phyloP scores from a whole-genome alignment of 164 flowering plant genomes.

The Umbilicus rupestris region DNA sequence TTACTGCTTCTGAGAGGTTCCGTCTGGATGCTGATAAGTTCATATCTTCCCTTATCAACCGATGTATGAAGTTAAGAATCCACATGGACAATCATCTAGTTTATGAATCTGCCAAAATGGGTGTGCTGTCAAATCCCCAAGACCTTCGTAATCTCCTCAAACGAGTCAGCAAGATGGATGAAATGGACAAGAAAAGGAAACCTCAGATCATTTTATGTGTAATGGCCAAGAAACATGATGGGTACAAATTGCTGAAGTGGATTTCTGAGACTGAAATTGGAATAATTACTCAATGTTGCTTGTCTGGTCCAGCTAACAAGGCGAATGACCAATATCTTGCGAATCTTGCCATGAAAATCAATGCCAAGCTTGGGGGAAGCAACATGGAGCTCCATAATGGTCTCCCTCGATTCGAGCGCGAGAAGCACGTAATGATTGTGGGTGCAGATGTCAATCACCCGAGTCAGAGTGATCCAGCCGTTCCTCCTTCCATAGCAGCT shows the following conservation, averaged over 20 bases:
- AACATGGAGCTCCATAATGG: constrained; percentile 44
- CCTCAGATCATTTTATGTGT: constrained; percentile 55
- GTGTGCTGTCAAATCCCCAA: constrained; percentile 16
- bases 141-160: constrained; percentile 27
- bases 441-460: constrained; percentile 97
- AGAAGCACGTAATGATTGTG: constrained; percentile 53
- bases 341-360: constrained; percentile 69
- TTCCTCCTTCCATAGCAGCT: constrained; percentile 74
- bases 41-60: constrained; percentile 19
- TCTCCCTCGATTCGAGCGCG: constrained; percentile 32
- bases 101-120: constrained; percentile 19
- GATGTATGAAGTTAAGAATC: constrained; percentile 31
- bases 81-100: constrained; percentile 26
- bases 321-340: constrained; percentile 48
- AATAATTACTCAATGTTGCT: constrained; percentile 61
- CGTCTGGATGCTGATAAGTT: constrained; percentile 19
- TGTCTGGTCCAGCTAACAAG: constrained; percentile 27
- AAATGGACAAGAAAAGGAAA: background rate
- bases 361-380: constrained; percentile 83
- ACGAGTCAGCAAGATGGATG: constrained; percentile 5
- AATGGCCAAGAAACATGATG: constrained; percentile 41
- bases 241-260: constrained; percentile 66
- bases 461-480: constrained; percentile 19
- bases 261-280: constrained; percentile 64
- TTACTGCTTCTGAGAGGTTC: constrained; percentile 10